Conservation (phyloP, 1,284 basidiomycete species). For the Pyrrhoderma noxium region DNA sequence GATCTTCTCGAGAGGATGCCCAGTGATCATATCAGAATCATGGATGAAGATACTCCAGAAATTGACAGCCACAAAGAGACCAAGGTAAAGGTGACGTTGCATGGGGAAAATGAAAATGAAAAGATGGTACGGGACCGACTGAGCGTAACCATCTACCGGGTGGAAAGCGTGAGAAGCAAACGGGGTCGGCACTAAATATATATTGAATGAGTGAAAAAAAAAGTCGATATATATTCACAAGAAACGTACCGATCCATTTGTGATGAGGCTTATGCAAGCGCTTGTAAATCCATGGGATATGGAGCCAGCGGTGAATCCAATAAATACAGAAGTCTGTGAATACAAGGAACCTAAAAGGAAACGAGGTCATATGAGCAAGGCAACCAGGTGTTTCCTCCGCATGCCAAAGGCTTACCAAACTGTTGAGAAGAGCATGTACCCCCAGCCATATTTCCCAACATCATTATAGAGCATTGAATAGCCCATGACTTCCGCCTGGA, state of each 20-base stretch:
- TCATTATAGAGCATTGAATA: conserved; percentile 76
- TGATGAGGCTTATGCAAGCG: conserved; percentile 93
- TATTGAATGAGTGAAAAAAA: conserved; percentile 7
- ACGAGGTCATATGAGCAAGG: neutral
- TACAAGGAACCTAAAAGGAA: conserved; percentile 60
- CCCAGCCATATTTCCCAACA: conserved; percentile 64
- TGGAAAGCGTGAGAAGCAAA: conserved; percentile 98
- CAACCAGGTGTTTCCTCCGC: neutral
- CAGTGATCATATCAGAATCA: conserved; percentile 99
- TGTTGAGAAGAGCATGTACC: conserved; percentile 56
- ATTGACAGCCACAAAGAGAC: conserved; percentile 83
- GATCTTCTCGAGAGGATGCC: conserved; percentile 80
- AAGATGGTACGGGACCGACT: conserved; percentile 92
- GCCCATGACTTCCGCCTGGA: conserved; percentile 88
- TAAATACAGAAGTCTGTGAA: conserved; percentile 94
- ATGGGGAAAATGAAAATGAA: conserved; percentile 91
- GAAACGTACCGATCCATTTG: conserved; percentile 84
- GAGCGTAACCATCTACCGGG: conserved; percentile 89
- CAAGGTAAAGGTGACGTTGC: conserved; percentile 78
- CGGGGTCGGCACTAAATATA: conserved; percentile 78
- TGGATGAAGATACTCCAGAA: conserved; percentile 94
- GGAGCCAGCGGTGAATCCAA: conserved; percentile 90
- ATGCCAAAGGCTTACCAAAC: conserved; percentile 44
- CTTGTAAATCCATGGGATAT: conserved; percentile 87
- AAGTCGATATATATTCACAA: conserved; percentile 19